A percentile compares a stretch with the other conserved stretches of the same genome.
phyloP scores from a whole-genome alignment of 176 grass and related monocot species.

The Oryza glumipatula region DNA sequence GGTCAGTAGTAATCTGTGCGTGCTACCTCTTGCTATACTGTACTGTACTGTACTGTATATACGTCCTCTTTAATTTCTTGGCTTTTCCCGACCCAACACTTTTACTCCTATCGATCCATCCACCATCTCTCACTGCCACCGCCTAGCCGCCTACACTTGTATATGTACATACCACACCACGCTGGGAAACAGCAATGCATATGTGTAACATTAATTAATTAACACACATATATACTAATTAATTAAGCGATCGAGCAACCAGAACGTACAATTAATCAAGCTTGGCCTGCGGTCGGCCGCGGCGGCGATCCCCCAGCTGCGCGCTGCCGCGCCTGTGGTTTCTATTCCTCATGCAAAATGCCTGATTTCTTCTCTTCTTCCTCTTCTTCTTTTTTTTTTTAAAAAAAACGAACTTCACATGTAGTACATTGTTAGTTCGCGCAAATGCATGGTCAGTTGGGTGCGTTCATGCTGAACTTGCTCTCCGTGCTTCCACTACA shows the following conservation, averaged over 20 bases:
- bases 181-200: too few relatives aligned
- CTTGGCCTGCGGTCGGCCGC: too few relatives aligned
- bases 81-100: not conserved
- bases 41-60: too few relatives aligned
- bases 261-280: too few relatives aligned
- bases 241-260: too few relatives aligned
- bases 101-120: not conserved
- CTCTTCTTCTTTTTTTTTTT: too few relatives aligned
- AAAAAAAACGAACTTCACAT: too few relatives aligned
- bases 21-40: not conserved
- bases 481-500: not conserved
- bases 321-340: not conserved
- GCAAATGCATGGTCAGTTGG: not conserved
- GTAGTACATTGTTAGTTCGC: not conserved
- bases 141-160: too few relatives aligned
- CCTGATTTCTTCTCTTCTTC: not conserved
- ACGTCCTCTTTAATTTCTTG: not conserved
- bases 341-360: not conserved
- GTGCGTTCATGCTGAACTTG: not conserved
- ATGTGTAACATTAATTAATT: too few relatives aligned
- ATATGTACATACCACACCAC: too few relatives aligned
- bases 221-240: too few relatives aligned
- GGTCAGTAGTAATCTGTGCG: conserved; percentile 37
- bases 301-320: too few relatives aligned
- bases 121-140: not conserved